Evolutionary conservation across 148 eudicot genomes (phyloP), one percentile per base, ranked within the genome.

Genomic region (Vaccinium myrtillus): DNA sequence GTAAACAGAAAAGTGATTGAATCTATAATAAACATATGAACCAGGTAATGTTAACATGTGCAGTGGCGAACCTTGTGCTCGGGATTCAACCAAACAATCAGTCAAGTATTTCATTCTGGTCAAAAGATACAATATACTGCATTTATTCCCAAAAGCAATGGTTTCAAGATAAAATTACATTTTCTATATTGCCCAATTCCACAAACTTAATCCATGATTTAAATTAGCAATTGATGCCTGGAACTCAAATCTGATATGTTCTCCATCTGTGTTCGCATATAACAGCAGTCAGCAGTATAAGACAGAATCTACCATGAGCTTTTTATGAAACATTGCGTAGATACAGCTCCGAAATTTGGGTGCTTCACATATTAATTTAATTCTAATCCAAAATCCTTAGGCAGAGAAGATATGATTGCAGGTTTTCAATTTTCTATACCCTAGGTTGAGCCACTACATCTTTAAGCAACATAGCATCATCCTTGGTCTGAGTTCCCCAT

Each of bases 261-360:
- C 78, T 75, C 53, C 78, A 75, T 75, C 51, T 46, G 14, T 19
- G 50, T 16, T 75, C 43, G 78, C 76, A 30, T 71, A 71, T 13
- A 36, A 71, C 49, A 73, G 50, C 77, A 36, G 77, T 15, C 23
- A 73, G 77, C 49, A 73, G 77, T 15, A 36, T 0, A 73, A 73
- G 77, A 39, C 48, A 15, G 18, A 43, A 73, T 39, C 77, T 73
- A 73, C 77, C 21, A 16, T 73, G 77, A 73, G 23, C 48, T 6
- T 73, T 70, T 16, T 71, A 71, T 71, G 76, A 30, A 13, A 71
- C 76, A 32, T 4, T 71, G 19, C n/a, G 36, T 36, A 32, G 32
- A 32, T 15, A 25, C 76, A 71, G 76, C 76, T 14, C 76, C 76
- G 36, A 13, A 36, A 1, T 15, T 71, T 71, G 19, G n/a, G 19